Conservation (phyloP, 768 basidiomycete species). For the Lactarius trivialis region DNA sequence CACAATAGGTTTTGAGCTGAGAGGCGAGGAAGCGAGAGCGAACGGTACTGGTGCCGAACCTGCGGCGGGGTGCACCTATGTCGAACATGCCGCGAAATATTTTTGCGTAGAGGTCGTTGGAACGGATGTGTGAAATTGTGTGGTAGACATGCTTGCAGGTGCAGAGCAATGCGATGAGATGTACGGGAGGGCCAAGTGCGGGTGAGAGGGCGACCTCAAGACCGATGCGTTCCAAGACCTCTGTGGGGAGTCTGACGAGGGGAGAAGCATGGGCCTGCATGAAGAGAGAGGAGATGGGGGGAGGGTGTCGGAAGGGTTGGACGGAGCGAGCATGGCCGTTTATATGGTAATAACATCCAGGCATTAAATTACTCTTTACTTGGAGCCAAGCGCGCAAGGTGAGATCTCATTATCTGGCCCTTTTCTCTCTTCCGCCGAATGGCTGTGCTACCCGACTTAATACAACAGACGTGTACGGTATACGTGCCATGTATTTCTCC, state of each 20-base stretch:
- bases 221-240: constrained; percentile 46
- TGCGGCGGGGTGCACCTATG: constrained; percentile 40
- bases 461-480: background rate
- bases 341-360: constrained; percentile 14
- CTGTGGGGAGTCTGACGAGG: constrained; percentile 33
- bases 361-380: constrained; percentile 6
- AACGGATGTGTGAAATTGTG: constrained; percentile 30
- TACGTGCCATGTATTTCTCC: background rate
- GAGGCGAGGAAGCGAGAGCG: constrained; percentile 33
- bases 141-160: constrained; percentile 37
- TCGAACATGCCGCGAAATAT: constrained; percentile 59
- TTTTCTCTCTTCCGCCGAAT: background rate
- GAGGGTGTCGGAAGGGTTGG: constrained; percentile 10
- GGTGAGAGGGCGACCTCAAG: constrained; percentile 39
- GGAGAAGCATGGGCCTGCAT: constrained; percentile 6
- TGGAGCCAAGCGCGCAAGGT: background rate
- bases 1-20: constrained; percentile 38
- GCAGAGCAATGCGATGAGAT: constrained; percentile 44
- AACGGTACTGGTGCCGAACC: constrained; percentile 38
- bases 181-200: constrained; percentile 41
- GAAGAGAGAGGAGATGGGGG: background rate
- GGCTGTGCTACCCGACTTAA: background rate
- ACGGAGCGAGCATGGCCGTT: constrained; percentile 11
- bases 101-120: constrained; percentile 41
- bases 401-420: background rate